Base-by-base conservation (phyloP, 2,329 filamentous ascomycete species). In the Epichloe coenophiala region DNA sequence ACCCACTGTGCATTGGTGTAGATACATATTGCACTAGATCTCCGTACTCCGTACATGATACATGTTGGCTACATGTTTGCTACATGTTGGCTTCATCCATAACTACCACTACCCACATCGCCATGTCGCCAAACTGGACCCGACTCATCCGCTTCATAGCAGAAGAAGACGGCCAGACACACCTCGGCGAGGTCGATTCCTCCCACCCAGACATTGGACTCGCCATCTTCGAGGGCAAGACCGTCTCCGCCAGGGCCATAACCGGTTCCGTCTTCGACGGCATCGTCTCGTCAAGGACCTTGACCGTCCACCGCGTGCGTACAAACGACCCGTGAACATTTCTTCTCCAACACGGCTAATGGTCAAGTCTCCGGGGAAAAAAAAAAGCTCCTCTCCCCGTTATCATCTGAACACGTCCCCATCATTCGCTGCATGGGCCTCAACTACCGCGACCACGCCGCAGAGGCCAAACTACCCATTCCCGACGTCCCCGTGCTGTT, bases 381-480 rank as follows among this genome's bases (percentile, higher is more conserved):
- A 27, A 5, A 23, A 13, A n/a, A 58, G 55, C 55, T 65, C 41
- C 57, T 71, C 17, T 60, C 63, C 2, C 69, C 69, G 0, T 50
- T 72, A 19, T 54, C 59, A 1, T 52, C 52, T 19, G 52, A 60
- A 12, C 64, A 72, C 35, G 61, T 69, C 5, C 64, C 65, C 36
- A 64, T 66, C 19, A 70, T 73, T 46, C 67, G 70, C 37, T 73
- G 70, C 56, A 59, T 73, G 45, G 71, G 71, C 6, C 64, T 73
- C 48, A 74, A 73, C 60, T 72, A 72, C 56, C 59, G 59, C 37
- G 62, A 70, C 55, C 68, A 70, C 50, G 68, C 67, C 5, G 52
- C 56, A 15, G 68, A 71, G 57, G 64, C 64, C 47, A 63, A 62
- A 44, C 61, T 68, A 59, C 56, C 63, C 3, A 57, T 69, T 17